Evolutionary conservation across 208 protist species (phyloP), one percentile per base, ranked within the genome.

Genomic region (Leishmania turanica): DNA sequence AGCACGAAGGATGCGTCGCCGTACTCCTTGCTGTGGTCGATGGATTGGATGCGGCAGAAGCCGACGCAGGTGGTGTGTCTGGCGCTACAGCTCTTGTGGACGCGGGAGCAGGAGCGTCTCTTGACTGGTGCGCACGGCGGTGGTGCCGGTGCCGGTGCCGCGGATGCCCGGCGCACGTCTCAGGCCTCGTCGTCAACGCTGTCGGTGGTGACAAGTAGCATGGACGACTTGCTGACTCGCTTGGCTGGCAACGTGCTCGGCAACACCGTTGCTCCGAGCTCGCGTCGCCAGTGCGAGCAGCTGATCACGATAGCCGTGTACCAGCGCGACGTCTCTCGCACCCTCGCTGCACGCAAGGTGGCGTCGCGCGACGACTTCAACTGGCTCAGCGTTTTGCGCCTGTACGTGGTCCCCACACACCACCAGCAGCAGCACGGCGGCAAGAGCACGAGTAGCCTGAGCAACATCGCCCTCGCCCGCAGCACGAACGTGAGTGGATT

Each of bases 301-400:
- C 83, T 99, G 24, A 99, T 99, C 85, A 99, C 97, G 31, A 92
- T 99, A 74, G 93, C 99, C 15, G 99, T 99, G n/a, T 99, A 99
- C 84, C 98, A 99, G 85, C 92, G 99, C 37, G 98, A 99, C 79
- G 93, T 99, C 37, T 95, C 93, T 24, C 92, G 97, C 21, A 42
- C 74, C 37, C 88, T 99, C 31, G 89, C 85, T 11, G 71, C 77
- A 49, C 58, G 77, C 74, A 53, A 86, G 82, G 85, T 95, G 54
- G 64, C 75, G 7, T 93, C 87, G n/a, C 71, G 76, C 15, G 77
- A 91, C 8, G 94, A 98, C 82, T 99, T 99, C 90, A 93, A 97
- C 40, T 99, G 99, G 99, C 84, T 99, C 34, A 96, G 95, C 60
- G 88, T 99, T 74, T 96, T 99, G 89, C 92, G 99, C 15, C 94